Conservation (phyloP, 2,329 filamentous ascomycete genomes). For the Ophiostoma sp. region DNA sequence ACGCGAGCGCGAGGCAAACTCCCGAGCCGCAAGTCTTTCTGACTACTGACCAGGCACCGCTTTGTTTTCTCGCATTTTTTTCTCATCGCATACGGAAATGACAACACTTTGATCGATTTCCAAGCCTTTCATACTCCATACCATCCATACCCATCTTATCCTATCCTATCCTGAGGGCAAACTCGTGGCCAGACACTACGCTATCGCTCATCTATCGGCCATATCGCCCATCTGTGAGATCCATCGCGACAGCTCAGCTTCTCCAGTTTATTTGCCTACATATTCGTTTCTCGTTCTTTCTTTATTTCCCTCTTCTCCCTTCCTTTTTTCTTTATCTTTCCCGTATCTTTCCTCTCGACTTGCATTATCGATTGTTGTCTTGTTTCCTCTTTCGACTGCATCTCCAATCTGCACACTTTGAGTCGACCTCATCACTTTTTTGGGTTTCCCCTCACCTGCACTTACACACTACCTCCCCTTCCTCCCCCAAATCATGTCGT, state of each 20-base stretch:
- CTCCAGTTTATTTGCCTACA: constrained; percentile 21
- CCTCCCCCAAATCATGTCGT: constrained; percentile 17
- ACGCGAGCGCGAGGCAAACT: not conserved
- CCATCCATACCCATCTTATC: not conserved
- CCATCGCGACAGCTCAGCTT: not conserved
- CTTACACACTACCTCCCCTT: not conserved
- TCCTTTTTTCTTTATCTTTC: not conserved
- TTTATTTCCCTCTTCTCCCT: not conserved
- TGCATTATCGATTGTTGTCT: constrained; percentile 1
- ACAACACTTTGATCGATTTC: not conserved
- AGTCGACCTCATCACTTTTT: not conserved
- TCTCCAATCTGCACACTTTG: not conserved
- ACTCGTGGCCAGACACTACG: constrained; percentile 8
- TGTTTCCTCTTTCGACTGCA: not conserved
- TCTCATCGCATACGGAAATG: constrained; percentile 16
- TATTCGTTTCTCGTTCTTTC: not conserved
- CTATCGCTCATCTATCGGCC: not conserved
- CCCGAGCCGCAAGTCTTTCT: not conserved
- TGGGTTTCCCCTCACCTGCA: not conserved
- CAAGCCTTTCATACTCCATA: not conserved
- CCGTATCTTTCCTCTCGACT: not conserved
- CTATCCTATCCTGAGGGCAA: not conserved
- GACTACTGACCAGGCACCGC: no score
- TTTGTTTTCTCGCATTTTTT: not conserved
- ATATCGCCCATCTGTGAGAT: not conserved